phyloP scores from a whole-genome alignment of 2,329 filamentous ascomycete species.

The Geoglossum cookeanum region DNA sequence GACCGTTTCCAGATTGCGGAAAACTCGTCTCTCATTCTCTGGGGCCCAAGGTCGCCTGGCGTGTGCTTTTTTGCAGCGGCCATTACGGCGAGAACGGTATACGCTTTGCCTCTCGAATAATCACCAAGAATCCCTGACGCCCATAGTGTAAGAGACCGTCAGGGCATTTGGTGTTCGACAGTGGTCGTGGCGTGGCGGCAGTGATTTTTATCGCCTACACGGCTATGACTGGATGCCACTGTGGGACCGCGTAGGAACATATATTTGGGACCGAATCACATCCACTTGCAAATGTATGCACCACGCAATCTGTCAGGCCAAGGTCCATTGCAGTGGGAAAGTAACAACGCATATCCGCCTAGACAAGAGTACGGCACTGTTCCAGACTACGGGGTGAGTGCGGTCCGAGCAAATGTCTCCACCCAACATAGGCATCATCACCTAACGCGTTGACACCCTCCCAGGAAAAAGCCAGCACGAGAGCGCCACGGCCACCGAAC shows the following conservation, averaged over 20 bases:
- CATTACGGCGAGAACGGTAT: not conserved
- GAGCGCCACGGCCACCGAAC: not conserved
- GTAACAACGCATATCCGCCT: slow-evolving; percentile 1
- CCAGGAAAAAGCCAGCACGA: not conserved
- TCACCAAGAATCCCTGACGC: not conserved
- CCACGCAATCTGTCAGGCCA: slow-evolving; percentile 1
- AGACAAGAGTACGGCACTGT: not conserved
- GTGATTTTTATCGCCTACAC: not conserved
- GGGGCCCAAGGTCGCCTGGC: not conserved
- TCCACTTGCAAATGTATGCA: not conserved
- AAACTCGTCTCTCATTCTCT: too few relatives aligned
- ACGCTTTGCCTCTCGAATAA: not conserved
- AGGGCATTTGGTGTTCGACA: not conserved
- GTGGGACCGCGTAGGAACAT: not conserved
- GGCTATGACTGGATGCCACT: not conserved
- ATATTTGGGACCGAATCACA: slow-evolving; percentile 14
- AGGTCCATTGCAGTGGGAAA: slow-evolving; percentile 1
- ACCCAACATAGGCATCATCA: not conserved
- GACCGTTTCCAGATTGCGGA: not conserved
- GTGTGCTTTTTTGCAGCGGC: not conserved
- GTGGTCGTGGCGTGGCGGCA: not conserved
- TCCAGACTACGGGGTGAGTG: slow-evolving; percentile 1
- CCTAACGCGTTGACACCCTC: not conserved
- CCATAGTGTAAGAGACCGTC: not conserved
- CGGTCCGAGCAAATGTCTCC: not conserved